Base-by-base conservation (phyloP, 108 stramenopile genomes). In the Epithemia pelagica region DNA sequence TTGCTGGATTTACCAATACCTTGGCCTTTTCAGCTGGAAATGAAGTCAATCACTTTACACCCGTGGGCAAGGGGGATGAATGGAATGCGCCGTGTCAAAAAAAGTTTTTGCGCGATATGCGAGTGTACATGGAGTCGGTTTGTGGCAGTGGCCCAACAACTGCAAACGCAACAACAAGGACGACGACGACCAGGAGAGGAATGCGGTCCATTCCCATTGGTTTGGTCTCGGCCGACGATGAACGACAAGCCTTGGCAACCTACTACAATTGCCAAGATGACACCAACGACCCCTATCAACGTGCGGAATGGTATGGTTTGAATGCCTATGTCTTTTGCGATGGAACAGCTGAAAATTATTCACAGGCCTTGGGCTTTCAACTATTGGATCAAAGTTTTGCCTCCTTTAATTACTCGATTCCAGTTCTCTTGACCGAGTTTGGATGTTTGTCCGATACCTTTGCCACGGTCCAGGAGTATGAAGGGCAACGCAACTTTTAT, bases 41-140 rank as follows among this genome's bases (percentile, higher is more conserved):
- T 52, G 81, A 82, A 75, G 77, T 73, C 24, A 72, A 72, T 56
- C 52, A 69, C 54, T 70, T 64, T 65, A 63, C 64, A 8, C 58
- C 37, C 37, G 59, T 65, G 31, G 62, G 68, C 8, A 32, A 66
- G 1, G 52, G 27, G 26, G 61, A 33, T 1, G 61, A 74, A 55
- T 52, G 59, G 52, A 78, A 76, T 63, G 72, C 65, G 21, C 61
- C 78, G 3, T 82, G 81, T 66, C 73, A 75, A 33, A 78, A 78
- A 52, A 82, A 82, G 54, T 78, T 78, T 32, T 7, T 82, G 0
- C 60, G 71, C 21, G 81, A 82, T 67, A 82, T 82, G 77, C 10
- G 77, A 30, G 54, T 28, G 3, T 82, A 69, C 60, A 55, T 73
- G 2, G 26, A 25, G 5, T 32, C 32, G 2, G 21, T 25, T 52